phyloP scores from a whole-genome alignment of 768 basidiomycete genomes.

The Podaxis carcinomalis region DNA sequence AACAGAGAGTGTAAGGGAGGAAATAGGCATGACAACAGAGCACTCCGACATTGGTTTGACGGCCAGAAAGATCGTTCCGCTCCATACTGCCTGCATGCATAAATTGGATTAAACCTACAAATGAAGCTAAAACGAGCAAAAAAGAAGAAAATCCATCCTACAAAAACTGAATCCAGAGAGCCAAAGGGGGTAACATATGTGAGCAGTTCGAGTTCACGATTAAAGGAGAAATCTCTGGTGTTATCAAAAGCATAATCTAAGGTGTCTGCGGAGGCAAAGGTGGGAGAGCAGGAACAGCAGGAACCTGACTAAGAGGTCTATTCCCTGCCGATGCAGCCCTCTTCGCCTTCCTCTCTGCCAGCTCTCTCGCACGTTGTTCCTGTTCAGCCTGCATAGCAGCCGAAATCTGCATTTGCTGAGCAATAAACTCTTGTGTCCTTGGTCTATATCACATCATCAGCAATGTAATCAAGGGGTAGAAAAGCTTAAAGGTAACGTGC shows the following conservation, averaged over 20 bases:
- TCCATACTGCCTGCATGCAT: not conserved
- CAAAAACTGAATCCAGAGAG: not conserved
- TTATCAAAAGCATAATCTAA: not conserved
- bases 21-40: too few species aligned
- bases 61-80: too few species aligned
- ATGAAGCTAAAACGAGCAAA: not conserved
- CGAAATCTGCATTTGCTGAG: slow-evolving; percentile 82
- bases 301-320: slow-evolving; percentile 21
- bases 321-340: slow-evolving; percentile 36
- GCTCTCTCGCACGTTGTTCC: slow-evolving; percentile 63
- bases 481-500: slow-evolving; percentile 31
- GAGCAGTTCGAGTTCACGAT: not conserved
- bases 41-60: too few species aligned
- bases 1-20: too few species aligned
- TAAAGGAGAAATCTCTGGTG: not conserved
- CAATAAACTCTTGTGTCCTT: slow-evolving; percentile 80
- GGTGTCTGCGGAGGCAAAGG: slow-evolving; percentile 25
- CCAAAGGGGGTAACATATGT: not conserved
- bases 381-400: slow-evolving; percentile 80
- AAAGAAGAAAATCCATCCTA: not conserved
- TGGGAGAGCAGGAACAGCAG: slow-evolving; percentile 31
- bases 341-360: slow-evolving; percentile 54
- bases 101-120: not conserved
- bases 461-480: slow-evolving; percentile 2
- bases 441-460: slow-evolving; percentile 39